Percentiles rank a stretch among this genome's conserved stretches.
These are phyloP conservation scores for Phytomonas sp. DNA, from an alignment of 208 protist genomes.

Conservation along the genomic window DNA sequence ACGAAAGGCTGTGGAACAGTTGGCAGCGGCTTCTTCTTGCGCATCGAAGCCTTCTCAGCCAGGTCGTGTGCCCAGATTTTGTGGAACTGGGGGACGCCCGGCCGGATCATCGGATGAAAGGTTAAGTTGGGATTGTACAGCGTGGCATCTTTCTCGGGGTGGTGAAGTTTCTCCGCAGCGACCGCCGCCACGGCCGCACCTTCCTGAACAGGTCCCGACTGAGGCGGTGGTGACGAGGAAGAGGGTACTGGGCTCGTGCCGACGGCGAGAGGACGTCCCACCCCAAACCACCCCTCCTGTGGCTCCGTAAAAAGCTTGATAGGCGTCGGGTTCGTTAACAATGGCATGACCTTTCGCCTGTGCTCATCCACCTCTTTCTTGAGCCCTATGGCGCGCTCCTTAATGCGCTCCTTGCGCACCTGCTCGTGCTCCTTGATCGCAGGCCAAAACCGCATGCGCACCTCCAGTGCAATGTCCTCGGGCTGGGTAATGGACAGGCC, in stretches of 20 bases:
- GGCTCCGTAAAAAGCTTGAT: conserved; percentile 11
- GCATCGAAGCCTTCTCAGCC: conserved; percentile 31
- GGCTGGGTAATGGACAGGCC: neutral
- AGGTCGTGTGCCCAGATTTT: conserved; percentile 55
- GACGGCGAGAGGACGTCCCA: conserved; percentile 6
- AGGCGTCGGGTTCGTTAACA: conserved; percentile 22
- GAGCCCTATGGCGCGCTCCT: conserved; percentile 32
- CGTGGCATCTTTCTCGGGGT: neutral
- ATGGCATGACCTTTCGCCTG: conserved; percentile 32
- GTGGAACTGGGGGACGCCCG: conserved; percentile 74
- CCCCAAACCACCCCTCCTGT: neutral
- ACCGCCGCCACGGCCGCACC: neutral
- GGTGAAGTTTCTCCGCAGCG: neutral
- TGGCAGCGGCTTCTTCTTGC: conserved; percentile 31
- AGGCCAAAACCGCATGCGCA: conserved; percentile 72
- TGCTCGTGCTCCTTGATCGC: conserved; percentile 78
- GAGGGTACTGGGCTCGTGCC: conserved; percentile 19
- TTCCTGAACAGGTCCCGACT: neutral
- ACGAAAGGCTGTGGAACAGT: conserved; percentile 40
- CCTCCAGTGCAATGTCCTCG: conserved; percentile 62
- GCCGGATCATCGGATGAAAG: conserved; percentile 66
- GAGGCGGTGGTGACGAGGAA: neutral
- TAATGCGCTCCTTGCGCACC: conserved; percentile 61
- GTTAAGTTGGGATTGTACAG: conserved; percentile 49
- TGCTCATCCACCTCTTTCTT: conserved; percentile 40